Evolutionary conservation across 2,329 filamentous ascomycete genomes (phyloP), one percentile per base, ranked within the genome.

Genomic region (Colletotrichum karsti): DNA sequence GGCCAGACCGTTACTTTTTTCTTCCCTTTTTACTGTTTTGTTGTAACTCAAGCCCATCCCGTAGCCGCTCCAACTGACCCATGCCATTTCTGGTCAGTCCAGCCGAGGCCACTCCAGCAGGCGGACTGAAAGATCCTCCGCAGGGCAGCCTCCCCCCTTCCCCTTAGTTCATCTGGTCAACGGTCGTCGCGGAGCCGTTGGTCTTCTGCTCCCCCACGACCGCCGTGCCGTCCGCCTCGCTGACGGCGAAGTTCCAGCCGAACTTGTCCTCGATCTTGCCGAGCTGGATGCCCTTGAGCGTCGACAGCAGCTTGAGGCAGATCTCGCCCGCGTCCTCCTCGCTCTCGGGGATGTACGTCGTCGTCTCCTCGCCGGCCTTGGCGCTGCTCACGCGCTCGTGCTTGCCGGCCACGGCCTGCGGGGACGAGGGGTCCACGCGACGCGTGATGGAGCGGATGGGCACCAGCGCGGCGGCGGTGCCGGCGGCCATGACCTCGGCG

Each of bases 361-460:
- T 82, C 26, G 82, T 87, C 77, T 91, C 87, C 39, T 79, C 74
- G 58, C 73, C 75, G 58, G 79, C 80, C 57, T 71, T 67, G 22
- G 76, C 75, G 50, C 76, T 56, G 18, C 80, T 79, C 24, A 85
- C 73, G 20, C 82, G 81, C 18, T 78, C 57, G 65, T 83, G 78
- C 63, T 78, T 75, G 8, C 75, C 67, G 10, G 78, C 73, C 51
- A 82, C 79, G 18, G 82, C 83, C 41, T 79, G 77, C 12, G 81
- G 72, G 13, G 81, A 80, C 5, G 78, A 74, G 1, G 80, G 72
- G 56, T 77, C 71, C 50, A 81, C 70, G 46, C 84, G 87, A 74
- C 94, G 90, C 3, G 93, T 96, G 78, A 98, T 97, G 73, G 93
- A 96, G 69, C 92, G 92, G 79, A 98, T 96, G 1, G 95, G 95